Conservation (phyloP, 2,329 filamentous ascomycete genomes). For the Dendrostoma leiphaemia region DNA sequence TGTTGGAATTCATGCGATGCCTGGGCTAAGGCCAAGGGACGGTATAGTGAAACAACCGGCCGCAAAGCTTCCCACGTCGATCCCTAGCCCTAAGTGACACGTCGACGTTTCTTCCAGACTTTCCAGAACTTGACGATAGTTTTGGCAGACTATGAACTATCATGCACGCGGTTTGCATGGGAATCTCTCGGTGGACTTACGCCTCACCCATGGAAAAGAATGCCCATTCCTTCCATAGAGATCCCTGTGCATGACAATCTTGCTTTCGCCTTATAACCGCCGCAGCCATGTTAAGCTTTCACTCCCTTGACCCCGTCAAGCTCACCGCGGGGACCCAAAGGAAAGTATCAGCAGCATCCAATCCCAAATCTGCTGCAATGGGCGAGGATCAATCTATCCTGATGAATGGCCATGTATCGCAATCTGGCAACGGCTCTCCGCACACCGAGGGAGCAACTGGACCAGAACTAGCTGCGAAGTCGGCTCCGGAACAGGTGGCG, state of each 20-base stretch:
- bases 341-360: background rate
- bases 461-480: background rate
- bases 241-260: background rate
- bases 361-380: background rate
- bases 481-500: background rate
- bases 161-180: background rate
- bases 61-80: constrained; percentile 4
- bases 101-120: no score
- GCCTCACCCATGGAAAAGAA: background rate
- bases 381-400: background rate
- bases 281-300: constrained; percentile 11
- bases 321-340: constrained; percentile 4
- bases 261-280: background rate
- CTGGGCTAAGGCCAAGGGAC: constrained; percentile 4
- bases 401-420: background rate
- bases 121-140: background rate
- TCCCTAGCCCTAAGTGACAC: background rate
- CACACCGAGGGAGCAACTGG: background rate
- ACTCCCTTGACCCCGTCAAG: constrained; percentile 10
- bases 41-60: constrained; percentile 11
- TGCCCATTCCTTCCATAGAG: background rate
- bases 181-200: background rate
- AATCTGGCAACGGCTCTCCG: background rate
- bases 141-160: background rate
- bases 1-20: constrained; percentile 9